phyloP scores from a whole-genome alignment of 2,329 filamentous ascomycete genomes.

The Xylogone sp. region DNA sequence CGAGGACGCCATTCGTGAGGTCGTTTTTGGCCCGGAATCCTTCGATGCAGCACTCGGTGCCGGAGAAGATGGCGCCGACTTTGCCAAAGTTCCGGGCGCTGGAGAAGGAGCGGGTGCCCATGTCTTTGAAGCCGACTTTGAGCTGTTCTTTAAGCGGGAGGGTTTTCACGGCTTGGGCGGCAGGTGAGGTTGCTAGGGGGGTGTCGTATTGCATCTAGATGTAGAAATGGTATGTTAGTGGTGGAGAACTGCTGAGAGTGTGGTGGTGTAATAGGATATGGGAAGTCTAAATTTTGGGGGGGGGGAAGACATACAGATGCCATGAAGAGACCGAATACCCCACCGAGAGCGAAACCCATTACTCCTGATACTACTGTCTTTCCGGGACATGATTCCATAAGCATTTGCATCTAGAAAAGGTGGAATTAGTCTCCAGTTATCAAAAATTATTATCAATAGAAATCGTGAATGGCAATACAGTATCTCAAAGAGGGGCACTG shows the following conservation, averaged over 20 bases:
- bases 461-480: too few relatives aligned
- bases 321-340: slow-evolving; percentile 96
- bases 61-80: slow-evolving; percentile 85
- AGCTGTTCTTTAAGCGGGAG: slow-evolving; percentile 85
- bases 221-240: slow-evolving; percentile 2
- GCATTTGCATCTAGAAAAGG: slow-evolving; percentile 26
- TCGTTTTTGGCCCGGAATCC: slow-evolving; percentile 92
- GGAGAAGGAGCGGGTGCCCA: slow-evolving; percentile 78
- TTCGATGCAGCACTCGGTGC: slow-evolving; percentile 95
- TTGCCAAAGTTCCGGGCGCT: slow-evolving; percentile 94
- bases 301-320: slow-evolving; percentile 65
- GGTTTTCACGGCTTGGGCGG: slow-evolving; percentile 41
- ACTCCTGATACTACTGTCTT: slow-evolving; percentile 88
- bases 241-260: too few relatives aligned
- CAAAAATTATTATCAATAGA: background rate
- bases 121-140: slow-evolving; percentile 83
- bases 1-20: slow-evolving; percentile 78
- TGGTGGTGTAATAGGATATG: too few relatives aligned
- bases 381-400: slow-evolving; percentile 86
- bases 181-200: slow-evolving; percentile 53
- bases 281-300: slow-evolving; percentile 1
- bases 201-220: slow-evolving; percentile 96
- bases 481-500: too few relatives aligned
- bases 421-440: slow-evolving; percentile 2
- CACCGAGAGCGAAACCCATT: slow-evolving; percentile 92